phyloP scores from a whole-genome alignment of 768 basidiomycete species.

The Calvatia gigantea region DNA sequence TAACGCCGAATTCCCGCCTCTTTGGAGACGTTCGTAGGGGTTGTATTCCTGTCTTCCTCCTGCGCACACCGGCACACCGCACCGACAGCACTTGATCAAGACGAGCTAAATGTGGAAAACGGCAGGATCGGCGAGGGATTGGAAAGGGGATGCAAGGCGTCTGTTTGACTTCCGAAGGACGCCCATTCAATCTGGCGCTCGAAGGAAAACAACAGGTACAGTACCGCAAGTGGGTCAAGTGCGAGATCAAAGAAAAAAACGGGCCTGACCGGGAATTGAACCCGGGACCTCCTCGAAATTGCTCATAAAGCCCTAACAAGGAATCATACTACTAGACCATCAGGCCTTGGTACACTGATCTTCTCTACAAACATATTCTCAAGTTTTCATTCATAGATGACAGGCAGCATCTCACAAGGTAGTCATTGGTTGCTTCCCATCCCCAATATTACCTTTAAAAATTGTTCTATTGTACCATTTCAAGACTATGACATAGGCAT shows the following conservation, averaged over 20 bases:
- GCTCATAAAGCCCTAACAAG: constrained; percentile 44
- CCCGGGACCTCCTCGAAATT: constrained; percentile 77
- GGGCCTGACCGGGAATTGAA: constrained; percentile 84
- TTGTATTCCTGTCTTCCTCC: background rate
- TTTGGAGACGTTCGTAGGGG: background rate
- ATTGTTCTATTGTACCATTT: too few species aligned
- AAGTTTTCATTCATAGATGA: too few species aligned
- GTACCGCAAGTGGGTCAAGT: too few species aligned
- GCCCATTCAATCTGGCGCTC: too few species aligned
- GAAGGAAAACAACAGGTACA: background rate
- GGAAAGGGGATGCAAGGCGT: background rate
- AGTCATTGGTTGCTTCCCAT: too few species aligned
- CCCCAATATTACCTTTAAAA: too few species aligned
- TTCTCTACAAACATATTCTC: too few species aligned
- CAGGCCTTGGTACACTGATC: background rate
- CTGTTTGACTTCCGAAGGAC: too few species aligned
- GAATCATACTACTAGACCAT: constrained; percentile 59
- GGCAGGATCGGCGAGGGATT: background rate
- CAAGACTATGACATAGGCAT: too few species aligned
- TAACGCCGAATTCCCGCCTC: too few species aligned
- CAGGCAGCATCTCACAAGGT: too few species aligned
- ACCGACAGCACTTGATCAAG: background rate
- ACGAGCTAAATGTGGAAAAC: background rate
- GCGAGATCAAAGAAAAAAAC: background rate
- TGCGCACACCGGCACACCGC: too few species aligned